phyloP scores from a whole-genome alignment of 2,329 filamentous ascomycete genomes.

The Stagonosporopsis chrysanthemi region DNA sequence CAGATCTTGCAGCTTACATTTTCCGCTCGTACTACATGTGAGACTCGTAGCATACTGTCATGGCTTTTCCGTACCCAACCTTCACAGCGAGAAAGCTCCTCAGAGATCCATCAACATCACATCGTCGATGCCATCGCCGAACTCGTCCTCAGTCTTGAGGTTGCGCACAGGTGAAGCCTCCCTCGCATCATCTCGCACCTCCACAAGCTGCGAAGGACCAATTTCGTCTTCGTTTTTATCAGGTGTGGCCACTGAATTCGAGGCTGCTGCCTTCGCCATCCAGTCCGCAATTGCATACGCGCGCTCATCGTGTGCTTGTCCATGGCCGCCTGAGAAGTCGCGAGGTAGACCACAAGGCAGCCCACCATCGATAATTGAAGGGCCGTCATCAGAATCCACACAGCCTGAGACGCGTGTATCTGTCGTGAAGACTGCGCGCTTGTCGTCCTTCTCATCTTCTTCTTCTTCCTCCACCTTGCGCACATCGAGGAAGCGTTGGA shows the following conservation, averaged over 20 bases:
- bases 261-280: neutral
- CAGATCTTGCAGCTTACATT: neutral
- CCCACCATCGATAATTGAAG: neutral
- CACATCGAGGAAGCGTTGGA: slow-evolving; percentile 17
- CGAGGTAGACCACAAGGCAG: neutral
- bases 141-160: slow-evolving; percentile 5
- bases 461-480: slow-evolving; percentile 5
- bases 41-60: too few species aligned
- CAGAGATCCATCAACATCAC: slow-evolving; percentile 39
- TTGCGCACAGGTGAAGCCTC: neutral
- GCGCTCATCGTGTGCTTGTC: neutral
- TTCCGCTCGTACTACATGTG: neutral
- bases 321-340: neutral
- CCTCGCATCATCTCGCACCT: neutral
- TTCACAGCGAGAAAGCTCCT: neutral
- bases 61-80: neutral
- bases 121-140: slow-evolving; percentile 27
- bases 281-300: neutral
- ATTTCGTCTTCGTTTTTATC: neutral
- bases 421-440: neutral
- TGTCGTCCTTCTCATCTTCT: neutral
- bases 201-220: neutral
- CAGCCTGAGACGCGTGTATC: neutral
- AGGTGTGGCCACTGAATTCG: neutral
- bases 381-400: neutral